Evolutionary conservation across 208 protist genomes (phyloP).

Genomic region (Borovskyia barvae): DNA sequence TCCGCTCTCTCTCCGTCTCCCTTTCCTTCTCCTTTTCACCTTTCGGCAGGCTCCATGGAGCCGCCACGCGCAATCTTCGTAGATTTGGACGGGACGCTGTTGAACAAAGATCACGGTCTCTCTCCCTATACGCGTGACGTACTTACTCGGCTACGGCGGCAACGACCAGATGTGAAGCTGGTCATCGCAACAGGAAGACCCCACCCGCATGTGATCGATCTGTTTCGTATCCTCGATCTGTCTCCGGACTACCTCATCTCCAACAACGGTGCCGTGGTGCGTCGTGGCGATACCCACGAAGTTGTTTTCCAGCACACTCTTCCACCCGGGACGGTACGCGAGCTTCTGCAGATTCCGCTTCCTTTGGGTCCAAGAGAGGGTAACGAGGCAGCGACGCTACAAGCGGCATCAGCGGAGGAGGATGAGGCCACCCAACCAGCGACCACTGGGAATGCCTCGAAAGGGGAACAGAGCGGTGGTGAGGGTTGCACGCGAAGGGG

Average conservation of each 20-base stretch:
- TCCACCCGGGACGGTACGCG: conserved; percentile 10
- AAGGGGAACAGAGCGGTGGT: too few species aligned
- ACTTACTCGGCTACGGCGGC: conserved; percentile 12
- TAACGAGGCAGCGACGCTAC: not conserved
- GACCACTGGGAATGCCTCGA: too few species aligned
- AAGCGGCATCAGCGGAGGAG: conserved; percentile 19
- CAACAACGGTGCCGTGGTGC: conserved; percentile 47
- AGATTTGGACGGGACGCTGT: conserved; percentile 58
- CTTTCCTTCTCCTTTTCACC: not conserved
- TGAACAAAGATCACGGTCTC: conserved; percentile 27
- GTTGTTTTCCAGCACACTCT: conserved; percentile 32
- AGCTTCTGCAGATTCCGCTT: conserved; percentile 22
- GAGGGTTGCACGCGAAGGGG: too few species aligned
- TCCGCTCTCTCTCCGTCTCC: not conserved
- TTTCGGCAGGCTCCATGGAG: too few species aligned
- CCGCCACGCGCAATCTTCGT: conserved; percentile 3
- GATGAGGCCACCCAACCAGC: conserved; percentile 20
- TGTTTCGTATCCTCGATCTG: conserved; percentile 28
- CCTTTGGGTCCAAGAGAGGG: not conserved
- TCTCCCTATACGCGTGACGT: conserved; percentile 30
- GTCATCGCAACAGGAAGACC: conserved; percentile 51
- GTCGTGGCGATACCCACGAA: conserved; percentile 19
- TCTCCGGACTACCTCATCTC: conserved; percentile 54
- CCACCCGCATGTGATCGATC: conserved; percentile 37
- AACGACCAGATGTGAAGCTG: conserved; percentile 15